phyloP scores from a whole-genome alignment of 352 stramenopile species.

The Phytophthora pistaciae region DNA sequence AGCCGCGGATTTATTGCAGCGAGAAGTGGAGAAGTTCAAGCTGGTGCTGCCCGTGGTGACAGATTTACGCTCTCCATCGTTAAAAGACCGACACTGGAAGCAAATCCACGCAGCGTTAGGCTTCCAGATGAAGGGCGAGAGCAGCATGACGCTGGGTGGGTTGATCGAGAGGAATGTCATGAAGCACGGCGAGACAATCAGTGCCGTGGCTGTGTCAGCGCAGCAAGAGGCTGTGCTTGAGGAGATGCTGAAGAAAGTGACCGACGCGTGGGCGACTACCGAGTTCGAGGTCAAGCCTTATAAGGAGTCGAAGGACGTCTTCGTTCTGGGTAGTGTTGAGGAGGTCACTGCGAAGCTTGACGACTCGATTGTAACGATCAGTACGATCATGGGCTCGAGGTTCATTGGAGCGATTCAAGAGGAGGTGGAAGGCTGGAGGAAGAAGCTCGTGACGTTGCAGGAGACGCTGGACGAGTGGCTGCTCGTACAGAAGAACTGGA shows the following conservation, averaged over 20 bases:
- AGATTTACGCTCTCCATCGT: slow-evolving; percentile 67
- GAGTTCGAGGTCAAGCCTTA: slow-evolving; percentile 95
- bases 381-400: slow-evolving; percentile 92
- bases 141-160: slow-evolving; percentile 82
- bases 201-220: slow-evolving; percentile 81
- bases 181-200: slow-evolving; percentile 89
- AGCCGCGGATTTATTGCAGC: slow-evolving; percentile 81
- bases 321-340: slow-evolving; percentile 92
- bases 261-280: slow-evolving; percentile 84
- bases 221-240: slow-evolving; percentile 94
- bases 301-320: slow-evolving; percentile 95
- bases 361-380: slow-evolving; percentile 95
- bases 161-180: slow-evolving; percentile 92
- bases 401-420: slow-evolving; percentile 93
- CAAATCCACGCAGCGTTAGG: slow-evolving; percentile 84
- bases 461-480: slow-evolving; percentile 92
- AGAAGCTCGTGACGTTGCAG: slow-evolving; percentile 84
- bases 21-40: slow-evolving; percentile 92
- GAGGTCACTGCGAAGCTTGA: slow-evolving; percentile 93
- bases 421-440: slow-evolving; percentile 90
- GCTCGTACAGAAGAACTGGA: slow-evolving; percentile 91
- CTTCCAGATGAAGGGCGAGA: slow-evolving; percentile 89
- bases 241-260: slow-evolving; percentile 95
- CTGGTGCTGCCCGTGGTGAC: slow-evolving; percentile 82
- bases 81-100: slow-evolving; percentile 83